Conservation (phyloP, 1,139 yeast genomes). For the Blastobotrys apis region DNA sequence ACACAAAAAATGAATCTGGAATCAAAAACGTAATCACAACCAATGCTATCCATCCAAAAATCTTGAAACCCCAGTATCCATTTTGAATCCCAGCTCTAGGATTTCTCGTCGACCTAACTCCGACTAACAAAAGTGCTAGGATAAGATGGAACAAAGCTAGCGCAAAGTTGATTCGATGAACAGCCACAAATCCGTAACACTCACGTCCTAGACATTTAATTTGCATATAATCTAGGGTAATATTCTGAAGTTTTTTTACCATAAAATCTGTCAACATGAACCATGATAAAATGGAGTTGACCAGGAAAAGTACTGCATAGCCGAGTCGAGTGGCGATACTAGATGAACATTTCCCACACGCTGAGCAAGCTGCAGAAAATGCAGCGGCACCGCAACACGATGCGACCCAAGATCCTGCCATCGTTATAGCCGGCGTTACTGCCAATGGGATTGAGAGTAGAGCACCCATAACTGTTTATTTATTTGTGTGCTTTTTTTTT, state of each 20-base stretch:
- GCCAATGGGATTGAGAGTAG: conserved; percentile 65
- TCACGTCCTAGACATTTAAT: conserved; percentile 79
- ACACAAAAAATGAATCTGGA: conserved; percentile 81
- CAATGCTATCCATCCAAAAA: conserved; percentile 56
- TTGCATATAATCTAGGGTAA: conserved; percentile 58
- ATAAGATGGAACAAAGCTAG: conserved; percentile 73
- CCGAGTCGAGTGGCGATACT: conserved; percentile 75
- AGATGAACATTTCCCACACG: conserved; percentile 56
- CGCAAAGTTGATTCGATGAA: conserved; percentile 85
- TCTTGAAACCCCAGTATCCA: conserved; percentile 80
- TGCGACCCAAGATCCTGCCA: conserved; percentile 65
- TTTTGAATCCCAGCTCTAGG: conserved; percentile 84
- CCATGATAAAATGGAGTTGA: conserved; percentile 88
- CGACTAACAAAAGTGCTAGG: conserved; percentile 62
- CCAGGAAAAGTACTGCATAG: conserved; percentile 72
- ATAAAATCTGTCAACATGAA: conserved; percentile 81
- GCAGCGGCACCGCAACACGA: conserved; percentile 85
- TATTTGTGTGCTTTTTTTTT: not conserved
- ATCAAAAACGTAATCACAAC: conserved; percentile 64
- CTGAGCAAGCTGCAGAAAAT: conserved; percentile 61
- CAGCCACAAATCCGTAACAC: conserved; percentile 90
- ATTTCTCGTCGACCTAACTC: conserved; percentile 72
- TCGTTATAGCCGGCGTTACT: conserved; percentile 44
- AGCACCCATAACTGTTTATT: conserved; percentile 70
- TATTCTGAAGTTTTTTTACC: conserved; percentile 64